These are phyloP conservation scores for Plectosphaerella plurivora DNA, from an alignment of 2,329 filamentous ascomycete genomes.

Conservation along the genomic window DNA sequence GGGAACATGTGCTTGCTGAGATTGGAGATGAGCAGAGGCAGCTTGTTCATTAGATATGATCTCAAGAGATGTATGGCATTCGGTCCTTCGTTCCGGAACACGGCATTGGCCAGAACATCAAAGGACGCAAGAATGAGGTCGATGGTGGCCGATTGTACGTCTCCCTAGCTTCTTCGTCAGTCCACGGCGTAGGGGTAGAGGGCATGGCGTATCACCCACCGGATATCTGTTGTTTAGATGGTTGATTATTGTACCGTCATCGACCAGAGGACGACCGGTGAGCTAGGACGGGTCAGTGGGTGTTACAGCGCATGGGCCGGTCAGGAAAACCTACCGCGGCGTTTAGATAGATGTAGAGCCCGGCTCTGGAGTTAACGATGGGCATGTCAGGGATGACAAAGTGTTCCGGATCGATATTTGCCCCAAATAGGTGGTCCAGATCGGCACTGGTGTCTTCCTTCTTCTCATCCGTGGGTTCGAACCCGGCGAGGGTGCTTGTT, in stretches of 20 bases:
- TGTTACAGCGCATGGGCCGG: neutral
- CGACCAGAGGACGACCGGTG: conserved; percentile 74
- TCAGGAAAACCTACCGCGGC: conserved; percentile 58
- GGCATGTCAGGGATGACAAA: conserved; percentile 61
- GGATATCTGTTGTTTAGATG: conserved; percentile 84
- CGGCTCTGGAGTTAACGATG: conserved; percentile 70
- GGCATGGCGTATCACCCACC: conserved; percentile 31
- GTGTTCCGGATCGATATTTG: conserved; percentile 50
- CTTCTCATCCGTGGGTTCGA: conserved; percentile 52
- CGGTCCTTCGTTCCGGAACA: conserved; percentile 59
- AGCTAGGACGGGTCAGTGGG: conserved; percentile 48
- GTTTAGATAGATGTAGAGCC: conserved; percentile 81
- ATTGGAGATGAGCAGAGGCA: conserved; percentile 49
- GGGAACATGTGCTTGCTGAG: conserved; percentile 63
- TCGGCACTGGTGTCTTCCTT: conserved; percentile 43
- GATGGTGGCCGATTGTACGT: conserved; percentile 71
- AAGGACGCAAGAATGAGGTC: conserved; percentile 87
- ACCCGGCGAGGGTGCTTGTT: conserved; percentile 47
- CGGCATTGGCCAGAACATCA: conserved; percentile 81
- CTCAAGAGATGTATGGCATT: conserved; percentile 68
- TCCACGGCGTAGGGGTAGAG: neutral
- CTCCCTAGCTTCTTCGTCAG: conserved; percentile 46
- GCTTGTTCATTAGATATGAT: conserved; percentile 76
- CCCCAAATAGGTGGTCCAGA: conserved; percentile 55
- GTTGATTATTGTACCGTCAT: conserved; percentile 72